phyloP scores from a whole-genome alignment of 208 protist genomes.

The Giardia muris region DNA sequence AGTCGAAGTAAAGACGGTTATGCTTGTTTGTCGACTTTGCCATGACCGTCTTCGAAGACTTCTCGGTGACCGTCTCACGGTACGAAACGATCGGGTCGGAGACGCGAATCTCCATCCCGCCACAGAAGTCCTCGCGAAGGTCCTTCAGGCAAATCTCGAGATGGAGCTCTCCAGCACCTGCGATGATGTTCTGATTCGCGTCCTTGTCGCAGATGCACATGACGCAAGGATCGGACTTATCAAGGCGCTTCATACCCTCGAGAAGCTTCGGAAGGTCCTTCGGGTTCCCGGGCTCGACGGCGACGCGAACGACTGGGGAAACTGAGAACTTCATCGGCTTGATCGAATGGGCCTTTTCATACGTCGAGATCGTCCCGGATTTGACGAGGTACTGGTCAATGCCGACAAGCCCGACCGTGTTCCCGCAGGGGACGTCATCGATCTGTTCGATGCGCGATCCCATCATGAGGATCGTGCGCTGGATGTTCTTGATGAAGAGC shows the following conservation, averaged over 20 bases:
- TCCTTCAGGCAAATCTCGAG: conserved; percentile 97
- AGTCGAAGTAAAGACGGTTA: conserved; percentile 86
- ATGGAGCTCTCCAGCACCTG: conserved; percentile 93
- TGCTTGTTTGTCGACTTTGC: conserved; percentile 95
- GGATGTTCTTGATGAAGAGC: conserved; percentile 69
- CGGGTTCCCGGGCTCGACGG: conserved; percentile 84
- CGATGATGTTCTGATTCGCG: conserved; percentile 92
- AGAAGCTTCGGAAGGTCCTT: conserved; percentile 83
- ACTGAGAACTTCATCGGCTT: conserved; percentile 96
- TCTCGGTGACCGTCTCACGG: conserved; percentile 80
- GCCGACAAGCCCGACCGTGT: conserved; percentile 87
- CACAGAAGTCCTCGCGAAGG: conserved; percentile 84
- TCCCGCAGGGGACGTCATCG: conserved; percentile 86
- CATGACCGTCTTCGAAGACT: conserved; percentile 52
- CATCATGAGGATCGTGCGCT: conserved; percentile 85
- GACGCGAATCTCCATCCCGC: conserved; percentile 68
- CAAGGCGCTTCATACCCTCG: conserved; percentile 83
- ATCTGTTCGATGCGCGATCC: conserved; percentile 78
- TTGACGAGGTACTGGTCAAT: conserved; percentile 95
- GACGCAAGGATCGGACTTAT: conserved; percentile 83
- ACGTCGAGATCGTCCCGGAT: conserved; percentile 83
- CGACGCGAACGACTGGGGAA: conserved; percentile 89
- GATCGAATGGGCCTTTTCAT: conserved; percentile 62
- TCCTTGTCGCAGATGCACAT: conserved; percentile 70
- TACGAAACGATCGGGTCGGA: conserved; percentile 91